Conservation (phyloP, 2,329 filamentous ascomycete species). For the Pseudogymnoascus sp. region DNA sequence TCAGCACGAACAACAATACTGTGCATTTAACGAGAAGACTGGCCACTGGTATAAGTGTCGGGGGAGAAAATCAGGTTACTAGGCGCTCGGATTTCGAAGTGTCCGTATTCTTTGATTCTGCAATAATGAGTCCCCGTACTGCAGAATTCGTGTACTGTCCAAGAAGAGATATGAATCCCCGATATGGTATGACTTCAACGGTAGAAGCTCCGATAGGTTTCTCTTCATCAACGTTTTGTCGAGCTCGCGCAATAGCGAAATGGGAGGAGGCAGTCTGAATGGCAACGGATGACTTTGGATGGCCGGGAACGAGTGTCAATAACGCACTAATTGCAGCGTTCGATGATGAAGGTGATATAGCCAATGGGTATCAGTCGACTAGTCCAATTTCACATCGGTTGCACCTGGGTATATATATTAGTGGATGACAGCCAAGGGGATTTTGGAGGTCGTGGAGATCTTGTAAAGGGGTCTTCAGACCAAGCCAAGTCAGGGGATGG, state of each 20-base stretch:
- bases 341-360: not conserved
- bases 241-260: not conserved
- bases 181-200: not conserved
- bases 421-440: too few species aligned
- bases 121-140: too few species aligned
- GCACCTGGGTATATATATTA: too few species aligned
- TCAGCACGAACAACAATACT: not conserved
- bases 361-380: too few species aligned
- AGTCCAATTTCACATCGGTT: too few species aligned
- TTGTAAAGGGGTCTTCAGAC: too few species aligned
- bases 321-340: not conserved
- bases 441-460: too few species aligned
- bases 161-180: too few species aligned
- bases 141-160: not conserved
- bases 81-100: not conserved
- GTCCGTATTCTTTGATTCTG: too few species aligned
- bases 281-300: not conserved
- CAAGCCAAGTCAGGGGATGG: too few species aligned
- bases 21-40: not conserved
- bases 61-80: not conserved
- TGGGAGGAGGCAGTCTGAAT: not conserved
- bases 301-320: not conserved
- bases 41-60: not conserved
- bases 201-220: not conserved
- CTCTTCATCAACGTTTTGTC: not conserved